Conservation (phyloP, 441 rosid genomes). For the Populus hybrid region DNA sequence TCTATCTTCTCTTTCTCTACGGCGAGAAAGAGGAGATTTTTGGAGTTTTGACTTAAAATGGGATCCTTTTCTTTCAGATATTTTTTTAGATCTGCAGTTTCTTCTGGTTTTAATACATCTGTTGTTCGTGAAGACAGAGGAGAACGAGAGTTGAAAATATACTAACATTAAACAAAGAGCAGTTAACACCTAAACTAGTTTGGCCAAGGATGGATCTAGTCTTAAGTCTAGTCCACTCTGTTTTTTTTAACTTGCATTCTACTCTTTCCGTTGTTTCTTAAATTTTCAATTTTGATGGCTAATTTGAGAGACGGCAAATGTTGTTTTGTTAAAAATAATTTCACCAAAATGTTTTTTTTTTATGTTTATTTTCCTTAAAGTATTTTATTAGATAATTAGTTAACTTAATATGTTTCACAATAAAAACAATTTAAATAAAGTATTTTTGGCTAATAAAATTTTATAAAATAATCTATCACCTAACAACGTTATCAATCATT, state of each 20-base stretch:
- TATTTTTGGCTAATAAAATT: neutral
- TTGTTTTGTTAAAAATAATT: neutral
- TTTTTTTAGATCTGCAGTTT: neutral
- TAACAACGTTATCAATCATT: too few species aligned
- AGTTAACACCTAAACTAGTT: neutral
- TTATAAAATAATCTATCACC: neutral
- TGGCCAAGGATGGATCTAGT: neutral
- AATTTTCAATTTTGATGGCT: neutral
- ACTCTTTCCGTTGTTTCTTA: neutral
- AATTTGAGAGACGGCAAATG: neutral
- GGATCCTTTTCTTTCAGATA: neutral
- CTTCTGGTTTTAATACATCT: neutral
- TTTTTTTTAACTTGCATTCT: neutral
- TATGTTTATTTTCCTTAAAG: too few species aligned
- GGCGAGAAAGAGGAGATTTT: neutral
- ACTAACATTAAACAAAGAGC: neutral
- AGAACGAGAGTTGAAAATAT: neutral
- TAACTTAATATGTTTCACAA: too few species aligned
- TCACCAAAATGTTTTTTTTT: neutral
- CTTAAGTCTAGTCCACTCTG: neutral
- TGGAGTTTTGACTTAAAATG: neutral
- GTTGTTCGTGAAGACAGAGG: neutral
- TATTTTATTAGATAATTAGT: too few species aligned
- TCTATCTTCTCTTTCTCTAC: constrained; percentile 1
- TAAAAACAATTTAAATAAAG: too few species aligned